Conservation (phyloP, 495 filamentous ascomycete species). For the Annulohypoxylon nitens region DNA sequence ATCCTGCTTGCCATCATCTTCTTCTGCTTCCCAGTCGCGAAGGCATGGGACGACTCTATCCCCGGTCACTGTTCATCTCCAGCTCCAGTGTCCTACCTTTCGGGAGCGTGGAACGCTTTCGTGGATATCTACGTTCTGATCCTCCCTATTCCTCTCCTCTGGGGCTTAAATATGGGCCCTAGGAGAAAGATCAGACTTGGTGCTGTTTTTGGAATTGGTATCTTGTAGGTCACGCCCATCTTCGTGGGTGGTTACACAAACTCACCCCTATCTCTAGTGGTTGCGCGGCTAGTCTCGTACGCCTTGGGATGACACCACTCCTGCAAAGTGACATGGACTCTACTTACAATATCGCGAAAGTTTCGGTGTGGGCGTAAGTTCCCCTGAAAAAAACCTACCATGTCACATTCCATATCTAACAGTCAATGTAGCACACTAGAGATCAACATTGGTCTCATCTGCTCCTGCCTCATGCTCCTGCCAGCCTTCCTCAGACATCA, state of each 20-base stretch:
- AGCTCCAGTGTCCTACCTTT: constrained; percentile 3
- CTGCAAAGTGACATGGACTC: constrained; percentile 10
- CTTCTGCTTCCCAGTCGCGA: constrained; percentile 12
- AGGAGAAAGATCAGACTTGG: constrained; percentile 4
- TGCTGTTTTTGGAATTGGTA: constrained; percentile 18
- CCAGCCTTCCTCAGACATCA: constrained; percentile 17
- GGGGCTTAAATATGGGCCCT: constrained; percentile 11
- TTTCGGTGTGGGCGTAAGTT: constrained; percentile 16
- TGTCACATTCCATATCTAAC: background rate
- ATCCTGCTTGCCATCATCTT: constrained; percentile 12
- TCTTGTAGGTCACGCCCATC: constrained; percentile 6
- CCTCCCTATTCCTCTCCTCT: constrained; percentile 5
- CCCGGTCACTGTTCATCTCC: constrained; percentile 2
- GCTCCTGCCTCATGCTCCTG: constrained; percentile 10
- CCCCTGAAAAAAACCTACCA: background rate
- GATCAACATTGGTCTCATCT: constrained; percentile 13
- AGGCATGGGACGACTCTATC: constrained; percentile 11
- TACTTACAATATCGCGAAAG: constrained; percentile 5
- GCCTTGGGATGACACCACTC: constrained; percentile 10
- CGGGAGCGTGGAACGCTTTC: constrained; percentile 3
- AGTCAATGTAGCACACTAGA: constrained; percentile 4
- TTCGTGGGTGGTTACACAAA: background rate
- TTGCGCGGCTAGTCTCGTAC: constrained; percentile 5
- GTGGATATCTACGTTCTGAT: constrained; percentile 17
- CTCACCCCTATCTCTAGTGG: background rate